Evolutionary conservation across 306 rosid genomes (phyloP).

Genomic region (Luffa aegyptiaca): DNA sequence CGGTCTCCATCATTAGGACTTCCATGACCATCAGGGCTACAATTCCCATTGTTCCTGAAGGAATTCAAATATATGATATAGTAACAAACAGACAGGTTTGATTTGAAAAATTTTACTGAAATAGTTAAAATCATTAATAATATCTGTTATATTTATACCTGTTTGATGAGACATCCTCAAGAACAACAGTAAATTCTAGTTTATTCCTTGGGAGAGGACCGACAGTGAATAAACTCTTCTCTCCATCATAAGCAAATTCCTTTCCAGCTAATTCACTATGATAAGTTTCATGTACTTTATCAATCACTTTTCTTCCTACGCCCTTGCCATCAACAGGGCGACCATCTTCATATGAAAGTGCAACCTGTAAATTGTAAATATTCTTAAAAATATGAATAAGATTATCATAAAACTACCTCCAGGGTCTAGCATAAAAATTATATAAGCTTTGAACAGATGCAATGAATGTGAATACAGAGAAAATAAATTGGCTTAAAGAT

Average conservation of each 20-base stretch:
- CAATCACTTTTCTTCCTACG: constrained; percentile 60
- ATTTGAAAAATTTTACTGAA: background rate
- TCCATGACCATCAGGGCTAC: constrained; percentile 41
- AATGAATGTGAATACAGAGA: background rate
- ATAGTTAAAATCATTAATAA: background rate
- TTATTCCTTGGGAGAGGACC: constrained; percentile 79
- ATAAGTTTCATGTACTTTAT: constrained; percentile 71
- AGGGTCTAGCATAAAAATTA: background rate
- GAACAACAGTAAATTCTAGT: constrained; percentile 68
- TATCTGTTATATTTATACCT: constrained; percentile 38
- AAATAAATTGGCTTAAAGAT: background rate
- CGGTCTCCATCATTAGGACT: constrained; percentile 55
- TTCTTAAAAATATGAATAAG: background rate
- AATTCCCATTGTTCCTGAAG: constrained; percentile 50
- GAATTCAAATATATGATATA: background rate
- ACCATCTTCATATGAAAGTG: constrained; percentile 73
- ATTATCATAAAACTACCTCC: background rate
- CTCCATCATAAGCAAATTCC: constrained; percentile 87
- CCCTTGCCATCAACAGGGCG: constrained; percentile 87
- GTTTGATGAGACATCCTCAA: constrained; percentile 54
- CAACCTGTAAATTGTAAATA: constrained; percentile 36
- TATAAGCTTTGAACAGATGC: background rate
- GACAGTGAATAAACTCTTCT: constrained; percentile 74
- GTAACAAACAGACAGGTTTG: background rate
- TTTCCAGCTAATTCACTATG: constrained; percentile 59